Evolutionary conservation across 345 rosid species (phyloP).

Genomic region (Camelina sativa): DNA sequence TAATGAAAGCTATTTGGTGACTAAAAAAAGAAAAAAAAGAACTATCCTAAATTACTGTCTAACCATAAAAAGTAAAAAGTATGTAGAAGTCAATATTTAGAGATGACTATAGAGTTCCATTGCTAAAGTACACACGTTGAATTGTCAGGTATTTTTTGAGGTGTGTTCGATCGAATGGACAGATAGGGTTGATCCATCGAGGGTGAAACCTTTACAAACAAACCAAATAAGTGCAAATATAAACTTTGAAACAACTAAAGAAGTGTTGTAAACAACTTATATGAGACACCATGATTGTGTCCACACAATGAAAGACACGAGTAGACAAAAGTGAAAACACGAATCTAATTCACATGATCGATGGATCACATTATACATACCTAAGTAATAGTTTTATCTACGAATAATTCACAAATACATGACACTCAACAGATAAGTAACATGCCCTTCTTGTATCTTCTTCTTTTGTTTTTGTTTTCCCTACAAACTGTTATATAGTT

Average conservation of each 20-base stretch:
- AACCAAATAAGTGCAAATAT: no score
- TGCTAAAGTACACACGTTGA: no score
- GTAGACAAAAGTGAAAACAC: constrained; percentile 34
- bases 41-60: no score
- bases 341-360: constrained; percentile 36
- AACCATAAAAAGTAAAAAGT: no score
- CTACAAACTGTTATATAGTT: not conserved
- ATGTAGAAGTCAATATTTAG: no score
- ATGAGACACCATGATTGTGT: constrained; percentile 30
- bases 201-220: no score
- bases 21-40: no score
- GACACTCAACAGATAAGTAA: constrained; percentile 13
- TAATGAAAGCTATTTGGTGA: no score
- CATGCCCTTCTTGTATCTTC: not conserved
- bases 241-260: not conserved
- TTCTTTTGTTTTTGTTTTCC: not conserved
- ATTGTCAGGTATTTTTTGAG: no score
- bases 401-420: constrained; percentile 21
- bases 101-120: no score
- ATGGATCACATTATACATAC: constrained; percentile 11
- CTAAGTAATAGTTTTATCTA: not conserved
- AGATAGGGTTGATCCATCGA: no score
- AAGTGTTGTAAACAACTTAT: constrained; percentile 1
- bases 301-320: constrained; percentile 26
- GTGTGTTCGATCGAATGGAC: no score